Base-by-base conservation (phyloP, 768 basidiomycete genomes). In the Phallus indusiatus region DNA sequence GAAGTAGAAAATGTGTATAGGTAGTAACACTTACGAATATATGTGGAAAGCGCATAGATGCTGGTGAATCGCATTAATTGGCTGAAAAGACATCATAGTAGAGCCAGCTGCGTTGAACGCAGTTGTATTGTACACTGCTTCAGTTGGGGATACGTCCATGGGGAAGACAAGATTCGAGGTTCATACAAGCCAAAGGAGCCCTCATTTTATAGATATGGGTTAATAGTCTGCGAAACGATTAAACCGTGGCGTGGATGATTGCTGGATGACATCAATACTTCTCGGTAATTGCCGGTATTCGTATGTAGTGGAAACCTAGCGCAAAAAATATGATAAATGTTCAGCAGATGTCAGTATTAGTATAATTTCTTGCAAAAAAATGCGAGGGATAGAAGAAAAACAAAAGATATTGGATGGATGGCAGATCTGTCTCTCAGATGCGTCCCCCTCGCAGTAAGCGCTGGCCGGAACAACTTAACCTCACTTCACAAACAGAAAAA, bases 21-120 rank as follows among this genome's bases (percentile, higher is more conserved):
- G 56, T 12, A 62, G 56, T 12, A 62, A 33, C 20, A 24, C 69
- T 17, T 64, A 72, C 67, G 72, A 64, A 51, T 73, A 67, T 20
- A 64, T 50, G 52, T 75, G 75, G 56, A 74, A 74, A 6, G 69
- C 69, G 51, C 71, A 73, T 24, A 73, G 63, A 55, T 67, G 65
- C 61, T 67, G 69, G 59, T 69, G 69, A 36, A 68, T 69, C 11
- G 65, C 63, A 47, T 73, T 71, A 53, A 77, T 71, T 20, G 74
- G 76, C 33, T 64, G 64, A 59, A 74, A 68, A 62, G 69, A 69
- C 60, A 68, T 69, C 62, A 72, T 65, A 0, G 64, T 66, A 12
- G 60, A 59, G 18, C 66, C 68, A 12, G 70, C 67, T 4, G 64
- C 61, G 10, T 67, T 62, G 64, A 70, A 71, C 4, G 66, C 55